Percentiles rank a stretch among this genome's conserved stretches.
Conservation (phyloP, 75 land plant species). For the Chamaecyparis obtusa region DNA sequence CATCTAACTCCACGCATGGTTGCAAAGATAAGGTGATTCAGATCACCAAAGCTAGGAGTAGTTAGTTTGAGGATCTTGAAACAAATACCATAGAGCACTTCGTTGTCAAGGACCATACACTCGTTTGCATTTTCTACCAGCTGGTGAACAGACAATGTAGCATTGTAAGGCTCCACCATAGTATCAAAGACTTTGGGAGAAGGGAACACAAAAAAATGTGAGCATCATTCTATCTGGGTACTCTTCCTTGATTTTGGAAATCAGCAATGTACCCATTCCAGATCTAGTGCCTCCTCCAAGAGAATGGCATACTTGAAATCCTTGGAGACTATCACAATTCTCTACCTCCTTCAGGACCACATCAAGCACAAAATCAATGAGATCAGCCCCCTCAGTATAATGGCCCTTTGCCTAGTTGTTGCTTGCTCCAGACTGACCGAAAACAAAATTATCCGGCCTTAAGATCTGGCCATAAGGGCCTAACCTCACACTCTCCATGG, state of each 20-base stretch:
- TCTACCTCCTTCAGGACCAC: slow-evolving; percentile 68
- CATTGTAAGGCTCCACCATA: slow-evolving; percentile 54
- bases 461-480: slow-evolving; percentile 60
- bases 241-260: slow-evolving; percentile 45
- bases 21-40: slow-evolving; percentile 66
- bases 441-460: slow-evolving; percentile 58
- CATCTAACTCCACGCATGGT: slow-evolving; percentile 70
- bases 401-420: slow-evolving; percentile 64
- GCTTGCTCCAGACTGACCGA: slow-evolving; percentile 50
- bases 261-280: slow-evolving; percentile 36
- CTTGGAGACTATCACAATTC: slow-evolving; percentile 22
- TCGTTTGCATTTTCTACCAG: slow-evolving; percentile 65
- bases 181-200: slow-evolving; percentile 42
- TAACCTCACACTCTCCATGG: slow-evolving; percentile 66
- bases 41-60: slow-evolving; percentile 65
- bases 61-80: slow-evolving; percentile 58
- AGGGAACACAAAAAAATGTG: slow-evolving; percentile 54
- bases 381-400: slow-evolving; percentile 67
- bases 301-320: slow-evolving; percentile 46
- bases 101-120: slow-evolving; percentile 48
- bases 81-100: slow-evolving; percentile 51
- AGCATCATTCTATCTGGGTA: slow-evolving; percentile 59
- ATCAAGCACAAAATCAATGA: slow-evolving; percentile 59
- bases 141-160: slow-evolving; percentile 63
- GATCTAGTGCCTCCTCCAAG: slow-evolving; percentile 43